A percentile compares a stretch with the other conserved stretches of the same genome.
These are phyloP conservation scores for Nicotiana otophora DNA, from an alignment of 257 asterid species.

Conservation along the genomic window DNA sequence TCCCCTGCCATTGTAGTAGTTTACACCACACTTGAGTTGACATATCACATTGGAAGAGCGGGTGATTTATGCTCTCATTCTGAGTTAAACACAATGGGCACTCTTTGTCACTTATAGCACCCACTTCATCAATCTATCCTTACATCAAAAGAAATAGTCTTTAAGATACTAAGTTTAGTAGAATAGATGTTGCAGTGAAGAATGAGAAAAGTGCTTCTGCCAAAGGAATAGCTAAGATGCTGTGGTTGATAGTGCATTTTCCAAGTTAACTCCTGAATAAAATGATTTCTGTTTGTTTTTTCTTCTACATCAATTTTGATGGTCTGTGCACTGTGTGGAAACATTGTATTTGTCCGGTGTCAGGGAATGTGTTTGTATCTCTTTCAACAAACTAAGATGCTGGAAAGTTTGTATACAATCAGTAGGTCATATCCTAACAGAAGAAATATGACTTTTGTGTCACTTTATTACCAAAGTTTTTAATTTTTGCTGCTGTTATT, in stretches of 20 bases:
- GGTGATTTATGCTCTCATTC: too few relatives aligned
- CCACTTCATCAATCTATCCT: not conserved
- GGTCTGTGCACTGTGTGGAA: not conserved
- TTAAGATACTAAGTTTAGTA: not conserved
- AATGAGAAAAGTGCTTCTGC: not conserved
- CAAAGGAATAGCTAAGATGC: not conserved
- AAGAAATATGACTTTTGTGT: not conserved
- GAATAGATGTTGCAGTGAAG: not conserved
- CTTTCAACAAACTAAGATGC: not conserved
- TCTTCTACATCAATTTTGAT: not conserved
- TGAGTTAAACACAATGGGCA: too few relatives aligned
- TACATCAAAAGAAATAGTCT: not conserved
- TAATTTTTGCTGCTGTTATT: not conserved
- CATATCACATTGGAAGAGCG: too few relatives aligned
- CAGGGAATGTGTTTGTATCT: not conserved
- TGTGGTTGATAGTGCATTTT: not conserved
- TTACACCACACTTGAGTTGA: too few relatives aligned
- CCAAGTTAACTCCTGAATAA: not conserved
- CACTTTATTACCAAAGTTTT: not conserved
- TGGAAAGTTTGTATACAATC: not conserved
- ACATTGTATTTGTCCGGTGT: not conserved
- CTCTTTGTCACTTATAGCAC: too few relatives aligned
- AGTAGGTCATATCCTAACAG: not conserved
- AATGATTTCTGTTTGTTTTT: not conserved
- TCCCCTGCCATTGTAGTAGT: too few relatives aligned